Base-by-base conservation (phyloP, 371 early-diverging fungal genomes). In the Mortierella sp. region DNA sequence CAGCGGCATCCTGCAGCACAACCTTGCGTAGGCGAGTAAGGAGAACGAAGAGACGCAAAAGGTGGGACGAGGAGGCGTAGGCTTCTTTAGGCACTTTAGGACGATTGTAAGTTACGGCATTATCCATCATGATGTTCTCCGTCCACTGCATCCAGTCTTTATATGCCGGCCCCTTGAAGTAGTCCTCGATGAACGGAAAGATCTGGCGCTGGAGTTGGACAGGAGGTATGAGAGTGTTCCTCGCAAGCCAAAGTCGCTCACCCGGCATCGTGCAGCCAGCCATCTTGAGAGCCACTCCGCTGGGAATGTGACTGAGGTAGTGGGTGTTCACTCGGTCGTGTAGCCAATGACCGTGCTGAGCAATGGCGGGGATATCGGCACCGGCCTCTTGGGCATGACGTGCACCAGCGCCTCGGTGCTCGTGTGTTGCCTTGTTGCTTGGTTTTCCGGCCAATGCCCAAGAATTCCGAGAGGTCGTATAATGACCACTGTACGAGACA, bases 11-110 rank as follows among this genome's bases (percentile, higher is more conserved):
- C 54, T 78, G 78, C 3, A 78, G 0, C 2, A 78, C 40, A 24
- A 78, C 69, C 73, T 78, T 78, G 43, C 73, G 67, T 0, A 78
- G 50, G 28, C 72, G 78, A 0, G 73, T 69, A 24, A 78, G 69
- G 13, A 78, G 55, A 24, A 54, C 57, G 5, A 77, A 57, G 31
- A 71, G 14, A 11, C 48, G 48, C 48, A 46, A 46, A 46, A 2
- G 13, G 9, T 2, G 48, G 9, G 48, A 2, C 1, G 48, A 46
- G 48, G 48, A 46, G 1, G 48, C 13, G 13, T 46, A 46, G 48
- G 48, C 48, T 9, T 46, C 48, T 9, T 46, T 2, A 9, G 48
- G 48, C 48, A 46, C 48, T 5, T 9, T 46, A 9, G 48, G 48
- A 9, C 48, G 48, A 5, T 9, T 9, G 9, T 46, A 46, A 11